Percentiles rank a stretch among this genome's conserved stretches.
Conservation (phyloP, 2,329 filamentous ascomycete genomes). For the Aspergillus tanneri region DNA sequence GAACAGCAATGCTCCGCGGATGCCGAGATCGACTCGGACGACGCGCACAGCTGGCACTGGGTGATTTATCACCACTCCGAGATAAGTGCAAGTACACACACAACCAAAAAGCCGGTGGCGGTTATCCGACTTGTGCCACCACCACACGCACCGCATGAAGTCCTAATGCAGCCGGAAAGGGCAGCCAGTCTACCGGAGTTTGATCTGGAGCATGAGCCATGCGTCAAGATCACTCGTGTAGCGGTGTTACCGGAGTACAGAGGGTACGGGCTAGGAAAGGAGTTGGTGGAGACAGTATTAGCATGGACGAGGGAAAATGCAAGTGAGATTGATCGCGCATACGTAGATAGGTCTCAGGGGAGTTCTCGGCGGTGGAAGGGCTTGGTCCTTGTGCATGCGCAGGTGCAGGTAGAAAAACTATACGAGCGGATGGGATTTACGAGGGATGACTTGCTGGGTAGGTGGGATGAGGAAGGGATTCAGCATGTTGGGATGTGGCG, state of each 20-base stretch:
- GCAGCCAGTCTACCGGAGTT: slow-evolving; percentile 32
- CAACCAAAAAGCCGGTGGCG: slow-evolving; percentile 60
- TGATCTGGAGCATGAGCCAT: slow-evolving; percentile 64
- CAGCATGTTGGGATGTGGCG: slow-evolving; percentile 82
- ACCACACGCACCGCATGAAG: slow-evolving; percentile 64
- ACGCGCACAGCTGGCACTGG: slow-evolving; percentile 79
- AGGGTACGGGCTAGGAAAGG: slow-evolving; percentile 61
- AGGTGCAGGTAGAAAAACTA: slow-evolving; percentile 61
- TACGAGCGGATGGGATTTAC: slow-evolving; percentile 74
- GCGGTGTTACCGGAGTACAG: slow-evolving; percentile 68
- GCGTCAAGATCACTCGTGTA: slow-evolving; percentile 77
- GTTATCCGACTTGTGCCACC: slow-evolving; percentile 80
- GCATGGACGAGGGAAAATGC: slow-evolving; percentile 66
- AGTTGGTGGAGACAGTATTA: slow-evolving; percentile 66
- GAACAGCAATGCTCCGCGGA: slow-evolving; percentile 60
- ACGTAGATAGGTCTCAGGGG: slow-evolving; percentile 29
- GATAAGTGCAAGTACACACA: too few species aligned
- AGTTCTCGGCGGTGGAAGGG: slow-evolving; percentile 62
- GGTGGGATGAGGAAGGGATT: slow-evolving; percentile 82
- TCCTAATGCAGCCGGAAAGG: slow-evolving; percentile 30
- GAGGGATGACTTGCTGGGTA: slow-evolving; percentile 69
- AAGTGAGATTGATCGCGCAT: slow-evolving; percentile 36
- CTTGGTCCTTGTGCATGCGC: slow-evolving; percentile 75
- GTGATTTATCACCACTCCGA: slow-evolving; percentile 72
- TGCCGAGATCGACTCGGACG: slow-evolving; percentile 78